Evolutionary conservation across 805 yeast genomes (phyloP).

Genomic region (Candida sakaeoensis): DNA sequence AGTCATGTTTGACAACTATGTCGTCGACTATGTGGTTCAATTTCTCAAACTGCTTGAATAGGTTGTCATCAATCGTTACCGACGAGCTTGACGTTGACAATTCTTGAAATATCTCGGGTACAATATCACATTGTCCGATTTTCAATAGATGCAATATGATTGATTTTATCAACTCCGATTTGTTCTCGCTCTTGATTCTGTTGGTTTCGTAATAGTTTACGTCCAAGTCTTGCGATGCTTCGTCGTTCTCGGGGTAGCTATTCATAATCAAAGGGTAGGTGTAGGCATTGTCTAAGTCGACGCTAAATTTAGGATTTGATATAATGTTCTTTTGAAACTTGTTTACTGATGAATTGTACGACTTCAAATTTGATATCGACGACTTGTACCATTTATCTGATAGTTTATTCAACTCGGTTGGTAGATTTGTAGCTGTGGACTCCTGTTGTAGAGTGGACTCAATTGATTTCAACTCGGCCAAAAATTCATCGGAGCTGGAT

Average conservation of each 20-base stretch:
- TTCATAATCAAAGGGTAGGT: constrained; percentile 33
- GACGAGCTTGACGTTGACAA: constrained; percentile 16
- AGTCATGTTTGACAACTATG: constrained; percentile 28
- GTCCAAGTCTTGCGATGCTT: neutral
- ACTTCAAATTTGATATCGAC: constrained; percentile 30
- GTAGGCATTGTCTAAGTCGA: constrained; percentile 40
- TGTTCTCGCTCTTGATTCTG: constrained; percentile 20
- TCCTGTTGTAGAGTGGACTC: constrained; percentile 19
- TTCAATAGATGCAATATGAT: constrained; percentile 37
- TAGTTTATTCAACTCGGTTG: constrained; percentile 2
- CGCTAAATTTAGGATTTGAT: constrained; percentile 22
- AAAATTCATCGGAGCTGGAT: constrained; percentile 20
- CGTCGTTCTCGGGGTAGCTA: constrained; percentile 18
- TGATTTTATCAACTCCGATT: constrained; percentile 31
- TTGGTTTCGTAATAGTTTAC: constrained; percentile 8
- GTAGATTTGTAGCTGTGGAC: neutral
- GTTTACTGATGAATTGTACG: constrained; percentile 32
- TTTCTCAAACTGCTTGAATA: constrained; percentile 24
- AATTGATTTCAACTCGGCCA: constrained; percentile 20
- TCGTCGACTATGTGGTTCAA: constrained; percentile 33
- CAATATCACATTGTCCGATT: constrained; percentile 36
- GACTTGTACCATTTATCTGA: constrained; percentile 32
- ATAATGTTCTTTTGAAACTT: constrained; percentile 32
- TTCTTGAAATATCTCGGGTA: constrained; percentile 25
- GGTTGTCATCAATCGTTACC: constrained; percentile 18